Evolutionary conservation across 2,329 filamentous ascomycete species (phyloP), one percentile per base, ranked within the genome.

Genomic region (Stagonosporopsis cucurbitacearum): DNA sequence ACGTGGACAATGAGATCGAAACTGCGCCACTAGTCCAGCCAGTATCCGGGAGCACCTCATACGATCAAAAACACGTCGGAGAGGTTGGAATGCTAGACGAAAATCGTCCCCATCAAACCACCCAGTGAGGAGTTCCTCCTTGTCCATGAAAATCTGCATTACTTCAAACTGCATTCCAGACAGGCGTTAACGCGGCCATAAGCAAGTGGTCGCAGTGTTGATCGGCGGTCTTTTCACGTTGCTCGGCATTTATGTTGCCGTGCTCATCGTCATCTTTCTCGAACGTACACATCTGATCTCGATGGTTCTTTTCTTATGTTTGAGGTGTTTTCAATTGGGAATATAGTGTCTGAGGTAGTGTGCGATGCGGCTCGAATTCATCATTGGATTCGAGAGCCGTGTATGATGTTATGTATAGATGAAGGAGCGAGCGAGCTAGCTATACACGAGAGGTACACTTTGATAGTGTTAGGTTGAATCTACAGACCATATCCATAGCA

Each of bases 11-110:
- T 20, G 65, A 65, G 19, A 73, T 75, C 9, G 62, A 54, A n/a
- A 56, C 64, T 2, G 64, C 62, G 7, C 70, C 68, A 22, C 62
- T 40, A 30, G 59, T 71, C 4, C 63, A 72, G 46, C 50, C 58
- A 8, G 57, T 71, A 2, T 33, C 61, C 4, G 55, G 64, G 4
- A 48, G 63, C 32, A 47, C 60, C 36, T 58, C 65, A 19, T 58
- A 71, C 32, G 73, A 74, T 44, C 63, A 68, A 32, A 76, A 76
- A 48, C 71, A 74, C 37, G 65, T 73, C 37, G 70, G 68, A 11
- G 68, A 75, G 39, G 62, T 75, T 8, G 68, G 58, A 45, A 63
- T 72, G 64, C 50, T 70, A 17, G 65, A 70, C 48, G 56, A 54
- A 5, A 48, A 42, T 22, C 49, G 41, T 41, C 39, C 67, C 22